Evolutionary conservation across 2,329 filamentous ascomycete genomes (phyloP), one percentile per base, ranked within the genome.

Genomic region (Calonectria pteridis): DNA sequence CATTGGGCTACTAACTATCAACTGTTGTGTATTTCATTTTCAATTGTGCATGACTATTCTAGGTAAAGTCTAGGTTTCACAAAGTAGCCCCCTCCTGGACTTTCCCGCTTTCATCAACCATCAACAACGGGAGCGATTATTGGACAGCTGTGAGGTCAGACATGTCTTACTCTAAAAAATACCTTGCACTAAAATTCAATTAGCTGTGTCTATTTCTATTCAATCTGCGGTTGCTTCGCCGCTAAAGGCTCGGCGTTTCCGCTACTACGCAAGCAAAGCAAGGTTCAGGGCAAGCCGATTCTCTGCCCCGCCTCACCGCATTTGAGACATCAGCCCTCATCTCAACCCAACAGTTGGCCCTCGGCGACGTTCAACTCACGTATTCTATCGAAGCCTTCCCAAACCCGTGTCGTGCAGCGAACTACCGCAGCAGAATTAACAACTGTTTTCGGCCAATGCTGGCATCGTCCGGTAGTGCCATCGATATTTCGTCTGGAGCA

Each of bases 231-330:
- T 13, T 23, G n/a, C 43, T 20, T 46, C 43, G n/a, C 43, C 43
- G 18, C 43, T 46, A 46, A 46, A 23, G 43, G 18, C n/a, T 20
- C 43, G 43, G 10, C n/a, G 20, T n/a, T 46, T 20, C 43, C 43
- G 43, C 43, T 46, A 46, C 43, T 46, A 46, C 33, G 51, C 20
- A 29, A 31, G 51, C 28, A 29, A 33, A 4, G 18, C 28, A 33
- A 40, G 35, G 35, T 40, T 13, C 55, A 62, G 55, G 55, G 55
- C 40, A 62, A 35, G 31, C 53, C 29, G 31, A 6, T 35, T 62
- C 55, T 62, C 53, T 35, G 55, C 55, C 35, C 55, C 55, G 14
- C 29, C 55, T 62, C 55, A 62, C 55, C 55, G 55, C 55, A 62
- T 62, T 59, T 37, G 33, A 23, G 6, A 18, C 35, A 3, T 62